phyloP scores from a whole-genome alignment of 139 green algal species.

The Zygnema cylindricum region DNA sequence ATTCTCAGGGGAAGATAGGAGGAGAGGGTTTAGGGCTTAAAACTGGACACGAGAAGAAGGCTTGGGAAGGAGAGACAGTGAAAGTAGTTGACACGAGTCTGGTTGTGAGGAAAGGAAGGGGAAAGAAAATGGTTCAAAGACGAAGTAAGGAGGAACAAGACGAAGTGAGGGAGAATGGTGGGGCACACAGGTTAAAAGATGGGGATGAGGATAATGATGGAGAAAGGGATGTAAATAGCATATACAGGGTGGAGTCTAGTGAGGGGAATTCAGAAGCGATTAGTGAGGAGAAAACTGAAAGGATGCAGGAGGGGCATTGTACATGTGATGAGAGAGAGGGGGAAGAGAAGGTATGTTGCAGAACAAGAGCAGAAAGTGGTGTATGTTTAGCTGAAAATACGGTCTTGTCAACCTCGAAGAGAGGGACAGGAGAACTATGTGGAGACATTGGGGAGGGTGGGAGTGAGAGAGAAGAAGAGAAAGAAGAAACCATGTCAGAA shows the following conservation, averaged over 20 bases:
- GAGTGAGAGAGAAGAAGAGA: not conserved
- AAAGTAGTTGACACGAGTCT: slow-evolving; percentile 20
- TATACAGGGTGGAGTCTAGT: not conserved
- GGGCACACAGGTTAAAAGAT: not conserved
- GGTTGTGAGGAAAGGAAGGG: slow-evolving; percentile 4
- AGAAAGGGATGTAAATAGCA: not conserved
- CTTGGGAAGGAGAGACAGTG: not conserved
- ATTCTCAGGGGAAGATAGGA: not conserved
- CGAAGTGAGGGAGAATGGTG: not conserved
- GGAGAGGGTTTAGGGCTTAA: not conserved
- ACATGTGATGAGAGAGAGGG: not conserved
- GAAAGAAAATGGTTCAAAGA: not conserved
- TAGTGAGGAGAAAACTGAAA: not conserved
- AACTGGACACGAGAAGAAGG: not conserved
- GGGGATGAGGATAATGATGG: not conserved
- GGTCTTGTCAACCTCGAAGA: not conserved
- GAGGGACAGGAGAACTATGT: no score
- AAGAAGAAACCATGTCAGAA: slow-evolving; percentile 17
- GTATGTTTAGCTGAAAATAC: not conserved
- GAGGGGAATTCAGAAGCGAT: not conserved
- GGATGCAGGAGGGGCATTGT: not conserved
- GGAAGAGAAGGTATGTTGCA: not conserved
- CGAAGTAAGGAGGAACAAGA: not conserved
- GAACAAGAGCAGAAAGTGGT: not conserved
- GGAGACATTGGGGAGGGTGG: not conserved